Evolutionary conservation across 2,329 filamentous ascomycete species (phyloP).

Genomic region (Dothideomycetes sp.): DNA sequence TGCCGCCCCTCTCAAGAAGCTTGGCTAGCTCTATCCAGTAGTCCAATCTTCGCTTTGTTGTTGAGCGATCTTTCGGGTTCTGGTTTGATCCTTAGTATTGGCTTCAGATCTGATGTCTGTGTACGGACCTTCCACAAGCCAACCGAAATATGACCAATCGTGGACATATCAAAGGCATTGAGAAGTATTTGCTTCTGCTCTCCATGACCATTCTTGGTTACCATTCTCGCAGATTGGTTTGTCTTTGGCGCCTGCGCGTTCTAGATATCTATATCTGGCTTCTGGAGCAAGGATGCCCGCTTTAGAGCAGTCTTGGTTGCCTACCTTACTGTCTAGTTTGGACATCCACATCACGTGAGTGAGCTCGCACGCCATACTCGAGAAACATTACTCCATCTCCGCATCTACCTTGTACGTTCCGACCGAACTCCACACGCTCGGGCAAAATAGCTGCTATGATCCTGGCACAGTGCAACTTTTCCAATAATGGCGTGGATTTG

Average conservation of each 20-base stretch:
- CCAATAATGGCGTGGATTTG: too few relatives aligned
- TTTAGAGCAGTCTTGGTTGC: too few relatives aligned
- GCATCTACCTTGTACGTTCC: background rate
- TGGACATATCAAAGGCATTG: conserved; percentile 58
- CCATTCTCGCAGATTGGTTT: too few relatives aligned
- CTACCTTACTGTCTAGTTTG: conserved; percentile 6
- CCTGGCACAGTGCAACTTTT: too few relatives aligned
- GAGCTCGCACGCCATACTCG: background rate
- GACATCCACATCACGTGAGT: background rate
- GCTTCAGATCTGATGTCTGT: background rate
- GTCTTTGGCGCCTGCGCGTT: too few relatives aligned
- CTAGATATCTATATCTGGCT: too few relatives aligned
- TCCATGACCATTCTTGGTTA: conserved; percentile 7
- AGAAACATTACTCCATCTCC: background rate
- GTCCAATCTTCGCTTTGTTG: conserved; percentile 47
- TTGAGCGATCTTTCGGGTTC: conserved; percentile 51
- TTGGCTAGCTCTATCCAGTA: conserved; percentile 57
- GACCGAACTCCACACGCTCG: background rate
- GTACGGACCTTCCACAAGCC: conserved; percentile 55
- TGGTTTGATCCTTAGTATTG: conserved; percentile 16
- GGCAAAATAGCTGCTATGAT: background rate
- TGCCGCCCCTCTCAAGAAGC: conserved; percentile 48
- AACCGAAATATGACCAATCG: conserved; percentile 52
- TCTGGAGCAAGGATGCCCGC: too few relatives aligned
- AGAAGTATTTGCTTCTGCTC: conserved; percentile 46